Evolutionary conservation across 441 rosid species (phyloP).

Genomic region (Pelargonium fulgidum): DNA sequence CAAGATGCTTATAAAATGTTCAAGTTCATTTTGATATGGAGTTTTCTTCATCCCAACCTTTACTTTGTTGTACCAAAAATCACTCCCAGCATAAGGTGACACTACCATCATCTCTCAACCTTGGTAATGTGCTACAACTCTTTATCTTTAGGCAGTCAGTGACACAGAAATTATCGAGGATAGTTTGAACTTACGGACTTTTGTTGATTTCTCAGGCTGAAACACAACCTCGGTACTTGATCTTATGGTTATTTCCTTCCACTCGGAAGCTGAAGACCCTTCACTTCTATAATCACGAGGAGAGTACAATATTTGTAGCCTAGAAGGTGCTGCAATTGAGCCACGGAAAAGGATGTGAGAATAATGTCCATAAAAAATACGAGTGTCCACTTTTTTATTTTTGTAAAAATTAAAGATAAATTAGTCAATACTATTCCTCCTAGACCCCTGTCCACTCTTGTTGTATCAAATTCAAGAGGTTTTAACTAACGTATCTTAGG

Average conservation of each 20-base stretch:
- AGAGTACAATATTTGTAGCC: slow-evolving; percentile 65
- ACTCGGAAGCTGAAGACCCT: slow-evolving; percentile 64
- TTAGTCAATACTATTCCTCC: no score
- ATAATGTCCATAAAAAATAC: not conserved
- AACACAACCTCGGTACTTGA: slow-evolving; percentile 77
- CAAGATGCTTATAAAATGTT: no score
- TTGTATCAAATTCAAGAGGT: no score
- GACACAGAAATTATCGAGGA: slow-evolving; percentile 62
- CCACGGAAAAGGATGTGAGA: not conserved
- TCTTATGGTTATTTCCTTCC: slow-evolving; percentile 59
- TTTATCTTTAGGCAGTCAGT: slow-evolving; percentile 51
- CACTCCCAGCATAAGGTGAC: not conserved
- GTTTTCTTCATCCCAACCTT: not conserved
- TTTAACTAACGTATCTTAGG: no score
- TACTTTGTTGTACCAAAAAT: not conserved
- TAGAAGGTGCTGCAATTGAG: slow-evolving; percentile 58
- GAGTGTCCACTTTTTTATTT: no score
- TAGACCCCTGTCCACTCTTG: no score
- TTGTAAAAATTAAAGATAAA: no score
- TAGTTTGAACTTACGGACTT: slow-evolving; percentile 67
- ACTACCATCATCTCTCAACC: not conserved
- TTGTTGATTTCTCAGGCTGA: slow-evolving; percentile 48
- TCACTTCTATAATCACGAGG: slow-evolving; percentile 79
- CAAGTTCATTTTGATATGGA: not conserved
- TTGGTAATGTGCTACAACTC: no score